These are phyloP conservation scores for Posidonia oceanica DNA, from an alignment of 116 monocot genomes.

Conservation along the genomic window DNA sequence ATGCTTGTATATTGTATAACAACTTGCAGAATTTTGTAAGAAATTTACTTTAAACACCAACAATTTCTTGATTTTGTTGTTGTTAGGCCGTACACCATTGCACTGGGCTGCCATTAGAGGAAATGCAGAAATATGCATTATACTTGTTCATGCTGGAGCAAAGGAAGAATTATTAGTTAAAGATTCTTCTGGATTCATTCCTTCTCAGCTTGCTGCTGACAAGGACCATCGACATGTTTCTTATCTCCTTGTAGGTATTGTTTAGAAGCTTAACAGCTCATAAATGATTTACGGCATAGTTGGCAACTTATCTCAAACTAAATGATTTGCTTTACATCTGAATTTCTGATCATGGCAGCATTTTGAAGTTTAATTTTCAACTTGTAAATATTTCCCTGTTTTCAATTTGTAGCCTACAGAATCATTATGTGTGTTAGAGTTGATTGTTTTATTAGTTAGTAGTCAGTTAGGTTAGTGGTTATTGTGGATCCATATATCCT, in stretches of 20 bases:
- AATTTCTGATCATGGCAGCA: not conserved
- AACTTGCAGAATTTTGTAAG: too few species aligned
- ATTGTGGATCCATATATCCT: too few species aligned
- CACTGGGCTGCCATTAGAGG: slow-evolving; percentile 87
- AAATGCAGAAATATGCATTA: slow-evolving; percentile 54
- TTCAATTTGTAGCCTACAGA: too few species aligned
- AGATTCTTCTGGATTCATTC: slow-evolving; percentile 73
- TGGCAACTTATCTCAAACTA: not conserved
- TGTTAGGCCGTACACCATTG: slow-evolving; percentile 75
- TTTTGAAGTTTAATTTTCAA: too few species aligned
- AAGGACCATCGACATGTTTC: slow-evolving; percentile 66
- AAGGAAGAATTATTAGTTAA: slow-evolving; percentile 59
- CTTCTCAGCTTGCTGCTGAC: slow-evolving; percentile 70
- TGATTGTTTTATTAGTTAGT: too few species aligned
- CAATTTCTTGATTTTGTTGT: slow-evolving; percentile 1
- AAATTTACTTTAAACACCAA: not conserved
- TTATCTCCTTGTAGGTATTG: slow-evolving; percentile 62
- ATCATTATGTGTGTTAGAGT: too few species aligned
- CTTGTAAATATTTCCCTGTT: too few species aligned
- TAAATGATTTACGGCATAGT: not conserved
- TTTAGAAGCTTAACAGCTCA: not conserved
- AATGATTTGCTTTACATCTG: not conserved
- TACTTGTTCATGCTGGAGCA: slow-evolving; percentile 65
- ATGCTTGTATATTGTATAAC: too few species aligned
- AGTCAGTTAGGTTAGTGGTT: too few species aligned